Evolutionary conservation across 768 basidiomycete species (phyloP).

Genomic region (Atractiella rhizophila): DNA sequence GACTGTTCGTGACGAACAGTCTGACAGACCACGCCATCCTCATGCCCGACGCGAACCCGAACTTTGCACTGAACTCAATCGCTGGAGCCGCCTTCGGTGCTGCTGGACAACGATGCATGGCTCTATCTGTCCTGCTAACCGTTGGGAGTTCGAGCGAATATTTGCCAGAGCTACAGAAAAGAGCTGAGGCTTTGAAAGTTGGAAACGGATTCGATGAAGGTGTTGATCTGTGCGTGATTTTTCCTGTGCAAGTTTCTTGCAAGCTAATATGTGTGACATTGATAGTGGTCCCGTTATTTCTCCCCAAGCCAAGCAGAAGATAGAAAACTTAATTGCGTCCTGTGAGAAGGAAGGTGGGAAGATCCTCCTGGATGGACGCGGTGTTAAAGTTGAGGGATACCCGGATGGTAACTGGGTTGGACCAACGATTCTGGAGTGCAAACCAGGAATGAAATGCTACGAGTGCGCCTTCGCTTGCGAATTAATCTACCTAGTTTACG

Average conservation of each 20-base stretch:
- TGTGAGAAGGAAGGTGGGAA: conserved; percentile 45
- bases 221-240: conserved; percentile 45
- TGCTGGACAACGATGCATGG: conserved; percentile 95
- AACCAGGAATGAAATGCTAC: conserved; percentile 65
- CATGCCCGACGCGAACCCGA: conserved; percentile 45
- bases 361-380: conserved; percentile 65
- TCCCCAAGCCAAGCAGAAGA: conserved; percentile 51
- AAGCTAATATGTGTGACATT: neutral
- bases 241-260: neutral
- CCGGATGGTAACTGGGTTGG: conserved; percentile 82
- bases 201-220: conserved; percentile 71
- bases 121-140: conserved; percentile 30
- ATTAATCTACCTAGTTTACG: neutral
- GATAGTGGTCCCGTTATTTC: conserved; percentile 31
- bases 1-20: neutral
- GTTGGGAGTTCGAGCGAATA: conserved; percentile 55
- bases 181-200: conserved; percentile 52
- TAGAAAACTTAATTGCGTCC: conserved; percentile 40
- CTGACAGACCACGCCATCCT: conserved; percentile 16
- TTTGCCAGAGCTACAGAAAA: conserved; percentile 64
- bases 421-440: conserved; percentile 64
- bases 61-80: conserved; percentile 70
- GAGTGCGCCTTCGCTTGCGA: conserved; percentile 39
- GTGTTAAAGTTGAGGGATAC: conserved; percentile 40
- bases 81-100: conserved; percentile 88